Evolutionary conservation across 352 stramenopile genomes (phyloP), one percentile per base, ranked within the genome.

Genomic region (Nothophytophthora sp.): DNA sequence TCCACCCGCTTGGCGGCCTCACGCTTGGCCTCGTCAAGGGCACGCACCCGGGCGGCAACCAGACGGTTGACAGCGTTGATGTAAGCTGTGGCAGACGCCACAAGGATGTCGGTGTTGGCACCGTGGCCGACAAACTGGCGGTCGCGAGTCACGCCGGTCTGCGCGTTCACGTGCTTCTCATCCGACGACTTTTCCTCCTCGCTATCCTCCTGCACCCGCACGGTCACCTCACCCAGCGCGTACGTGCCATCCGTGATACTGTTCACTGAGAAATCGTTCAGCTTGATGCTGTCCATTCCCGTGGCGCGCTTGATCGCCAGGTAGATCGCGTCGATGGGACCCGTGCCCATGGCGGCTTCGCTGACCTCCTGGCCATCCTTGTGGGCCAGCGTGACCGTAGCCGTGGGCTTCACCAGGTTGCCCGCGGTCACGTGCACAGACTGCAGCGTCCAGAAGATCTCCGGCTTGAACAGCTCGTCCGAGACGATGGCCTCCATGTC

Each of bases 401-500:
- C 87, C 16, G 87, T 96, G 8, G 87, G 84, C 72, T 96, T 96
- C 43, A 96, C 87, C 5, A 86, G 79, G 75, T 96, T 95, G 24
- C 87, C 87, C 12, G 86, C 87, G 35, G 86, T 96, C 33, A 96
- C 87, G 63, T 96, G 87, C 34, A 96, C 83, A 5, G 81, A 90
- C 55, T 86, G 75, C 36, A 96, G 78, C 55, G 89, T 93, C 87
- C 87, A 96, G 70, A 88, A 92, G 10, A 72, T 60, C 64, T 95
- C 86, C n/a, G 86, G 85, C 70, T 95, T 92, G 76, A 92, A 95
- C 24, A 95, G 63, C 29, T 96, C 85, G 52, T 96, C 86, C 46
- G 81, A 90, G 9, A 96, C 83, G 58, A 96, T 95, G 12, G 85
- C 86, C 53, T 96, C 86, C 63, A 96, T 96, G 63, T 96, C 88